Percentiles rank a stretch among this genome's conserved stretches.
Conservation (phyloP, 2,329 filamentous ascomycete genomes). For the Fusarium chaquense region DNA sequence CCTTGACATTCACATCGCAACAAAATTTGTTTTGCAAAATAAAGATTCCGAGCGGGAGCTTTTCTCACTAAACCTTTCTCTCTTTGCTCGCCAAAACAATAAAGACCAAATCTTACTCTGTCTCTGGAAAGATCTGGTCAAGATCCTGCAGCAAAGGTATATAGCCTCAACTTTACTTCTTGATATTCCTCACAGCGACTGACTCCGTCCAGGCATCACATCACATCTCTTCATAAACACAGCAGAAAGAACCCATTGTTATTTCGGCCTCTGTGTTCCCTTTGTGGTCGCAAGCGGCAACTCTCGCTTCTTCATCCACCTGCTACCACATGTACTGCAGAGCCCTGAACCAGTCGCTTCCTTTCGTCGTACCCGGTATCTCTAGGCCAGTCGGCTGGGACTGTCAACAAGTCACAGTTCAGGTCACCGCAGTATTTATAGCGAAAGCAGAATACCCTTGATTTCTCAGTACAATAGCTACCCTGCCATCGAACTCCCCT, state of each 20-base stretch:
- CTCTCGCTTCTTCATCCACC: conserved; percentile 39
- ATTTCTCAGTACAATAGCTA: neutral
- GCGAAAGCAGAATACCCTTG: neutral
- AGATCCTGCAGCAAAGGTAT: neutral
- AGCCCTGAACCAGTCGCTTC: conserved; percentile 33
- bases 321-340: conserved; percentile 35
- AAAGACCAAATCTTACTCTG: neutral
- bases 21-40: neutral
- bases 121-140: neutral
- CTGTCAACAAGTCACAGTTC: conserved; percentile 13
- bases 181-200: neutral
- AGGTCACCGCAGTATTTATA: neutral
- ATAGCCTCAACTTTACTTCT: neutral
- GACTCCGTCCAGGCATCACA: neutral
- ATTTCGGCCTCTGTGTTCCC: conserved; percentile 21
- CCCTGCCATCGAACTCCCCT: neutral
- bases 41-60: neutral
- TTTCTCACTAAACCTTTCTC: neutral
- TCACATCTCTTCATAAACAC: neutral
- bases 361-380: conserved; percentile 32
- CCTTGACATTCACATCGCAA: neutral
- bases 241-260: neutral
- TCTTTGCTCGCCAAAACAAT: neutral
- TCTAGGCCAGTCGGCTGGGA: conserved; percentile 26
- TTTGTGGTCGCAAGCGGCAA: conserved; percentile 24